These are phyloP conservation scores for Podaxis sp. DNA, from an alignment of 768 basidiomycete genomes.

Conservation along the genomic window DNA sequence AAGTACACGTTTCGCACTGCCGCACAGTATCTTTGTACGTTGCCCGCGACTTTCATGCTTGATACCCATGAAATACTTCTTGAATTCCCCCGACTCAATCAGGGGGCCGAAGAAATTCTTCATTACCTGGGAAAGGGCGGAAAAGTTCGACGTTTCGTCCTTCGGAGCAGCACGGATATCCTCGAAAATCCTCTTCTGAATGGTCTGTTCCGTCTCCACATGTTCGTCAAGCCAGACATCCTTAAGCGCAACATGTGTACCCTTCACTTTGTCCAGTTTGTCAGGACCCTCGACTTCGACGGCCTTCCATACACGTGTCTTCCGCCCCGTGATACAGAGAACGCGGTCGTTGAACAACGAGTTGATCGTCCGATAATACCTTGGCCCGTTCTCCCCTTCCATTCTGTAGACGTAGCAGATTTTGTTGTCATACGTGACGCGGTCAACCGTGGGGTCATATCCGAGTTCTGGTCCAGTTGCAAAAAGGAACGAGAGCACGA, in stretches of 20 bases:
- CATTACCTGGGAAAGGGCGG: not conserved
- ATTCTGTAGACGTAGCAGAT: not conserved
- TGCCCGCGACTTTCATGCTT: too few relatives aligned
- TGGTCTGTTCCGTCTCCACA: slow-evolving; percentile 15
- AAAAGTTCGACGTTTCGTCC: too few relatives aligned
- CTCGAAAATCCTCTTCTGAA: slow-evolving; percentile 16
- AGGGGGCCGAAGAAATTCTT: not conserved
- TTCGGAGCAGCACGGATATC: not conserved
- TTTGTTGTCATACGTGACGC: not conserved
- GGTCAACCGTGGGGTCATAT: slow-evolving; percentile 4
- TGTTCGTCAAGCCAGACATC: slow-evolving; percentile 21
- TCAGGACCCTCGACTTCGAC: slow-evolving; percentile 1
- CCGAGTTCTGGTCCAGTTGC: slow-evolving; percentile 7
- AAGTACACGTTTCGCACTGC: too few relatives aligned
- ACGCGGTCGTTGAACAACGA: not conserved
- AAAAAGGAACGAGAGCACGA: slow-evolving; percentile 5
- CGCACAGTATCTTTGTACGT: too few relatives aligned
- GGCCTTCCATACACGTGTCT: slow-evolving; percentile 18
- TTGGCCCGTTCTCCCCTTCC: not conserved
- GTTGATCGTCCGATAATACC: not conserved
- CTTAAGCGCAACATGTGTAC: slow-evolving; percentile 16
- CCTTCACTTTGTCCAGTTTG: not conserved
- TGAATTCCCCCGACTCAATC: not conserved
- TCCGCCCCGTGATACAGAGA: slow-evolving; percentile 13
- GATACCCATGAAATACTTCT: not conserved